Conservation (phyloP, 1,284 basidiomycete genomes). For the Stereum hirsutum region DNA sequence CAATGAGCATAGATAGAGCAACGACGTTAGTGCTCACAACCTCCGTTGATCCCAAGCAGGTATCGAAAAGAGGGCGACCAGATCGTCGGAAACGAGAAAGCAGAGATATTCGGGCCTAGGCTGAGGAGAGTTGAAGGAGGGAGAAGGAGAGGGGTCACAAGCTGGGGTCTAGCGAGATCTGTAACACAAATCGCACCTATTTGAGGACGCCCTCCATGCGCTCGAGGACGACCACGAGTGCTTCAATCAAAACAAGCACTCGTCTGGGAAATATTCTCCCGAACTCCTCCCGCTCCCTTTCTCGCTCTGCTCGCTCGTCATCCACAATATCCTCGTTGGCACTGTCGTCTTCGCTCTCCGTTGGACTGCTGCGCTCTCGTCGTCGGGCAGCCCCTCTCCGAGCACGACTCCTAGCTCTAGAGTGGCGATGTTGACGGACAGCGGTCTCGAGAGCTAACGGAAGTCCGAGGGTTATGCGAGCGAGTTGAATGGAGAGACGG, state of each 20-base stretch:
- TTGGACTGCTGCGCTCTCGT: constrained; percentile 14
- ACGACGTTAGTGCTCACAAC: no score
- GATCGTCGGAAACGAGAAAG: not conserved
- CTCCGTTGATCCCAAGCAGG: no score
- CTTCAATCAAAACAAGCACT: constrained; percentile 46
- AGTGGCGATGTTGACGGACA: constrained; percentile 29
- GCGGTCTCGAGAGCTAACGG: constrained; percentile 73
- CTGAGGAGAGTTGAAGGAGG: not conserved
- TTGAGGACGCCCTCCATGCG: constrained; percentile 53
- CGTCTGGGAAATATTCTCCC: constrained; percentile 51
- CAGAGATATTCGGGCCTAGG: not conserved
- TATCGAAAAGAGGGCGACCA: not conserved
- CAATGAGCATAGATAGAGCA: no score
- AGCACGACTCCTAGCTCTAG: constrained; percentile 10
- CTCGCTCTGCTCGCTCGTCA: constrained; percentile 12
- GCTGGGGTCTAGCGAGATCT: no score
- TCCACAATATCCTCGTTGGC: constrained; percentile 9
- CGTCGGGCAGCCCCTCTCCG: constrained; percentile 8
- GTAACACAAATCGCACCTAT: no score
- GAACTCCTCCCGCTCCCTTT: constrained; percentile 21
- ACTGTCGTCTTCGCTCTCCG: constrained; percentile 10
- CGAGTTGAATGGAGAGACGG: constrained; percentile 68
- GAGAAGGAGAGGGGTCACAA: not conserved
- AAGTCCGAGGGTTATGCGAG: constrained; percentile 70
- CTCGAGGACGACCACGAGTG: constrained; percentile 50